Conservation (phyloP, 2,329 filamentous ascomycete species). For the Corniculantispora saksenae region DNA sequence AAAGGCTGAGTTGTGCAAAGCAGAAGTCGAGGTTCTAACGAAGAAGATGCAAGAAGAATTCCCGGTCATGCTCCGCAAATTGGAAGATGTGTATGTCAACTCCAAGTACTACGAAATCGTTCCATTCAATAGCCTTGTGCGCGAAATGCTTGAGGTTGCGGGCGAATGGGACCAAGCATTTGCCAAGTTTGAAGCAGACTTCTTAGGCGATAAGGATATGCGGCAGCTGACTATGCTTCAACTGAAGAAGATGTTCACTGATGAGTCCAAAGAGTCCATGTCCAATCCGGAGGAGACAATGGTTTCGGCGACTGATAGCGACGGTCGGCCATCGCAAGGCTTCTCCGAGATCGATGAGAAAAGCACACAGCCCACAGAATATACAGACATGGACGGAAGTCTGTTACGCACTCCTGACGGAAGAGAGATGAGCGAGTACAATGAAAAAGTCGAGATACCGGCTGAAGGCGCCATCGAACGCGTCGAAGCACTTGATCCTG, state of each 20-base stretch:
- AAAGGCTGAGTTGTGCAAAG: slow-evolving; percentile 77
- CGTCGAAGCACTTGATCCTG: slow-evolving; percentile 53
- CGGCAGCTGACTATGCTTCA: slow-evolving; percentile 88
- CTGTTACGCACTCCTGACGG: slow-evolving; percentile 31
- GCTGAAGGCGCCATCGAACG: slow-evolving; percentile 44
- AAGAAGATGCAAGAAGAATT: slow-evolving; percentile 86
- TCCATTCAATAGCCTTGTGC: slow-evolving; percentile 83
- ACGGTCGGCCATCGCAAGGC: slow-evolving; percentile 48
- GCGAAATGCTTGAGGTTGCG: slow-evolving; percentile 89
- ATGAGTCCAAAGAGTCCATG: slow-evolving; percentile 79
- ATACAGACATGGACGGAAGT: slow-evolving; percentile 30
- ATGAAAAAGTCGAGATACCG: slow-evolving; percentile 31
- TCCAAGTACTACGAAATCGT: slow-evolving; percentile 97
- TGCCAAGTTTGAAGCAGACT: slow-evolving; percentile 86
- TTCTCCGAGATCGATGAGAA: slow-evolving; percentile 51
- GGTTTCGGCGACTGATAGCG: slow-evolving; percentile 51
- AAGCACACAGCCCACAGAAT: slow-evolving; percentile 44
- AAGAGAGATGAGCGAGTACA: slow-evolving; percentile 27
- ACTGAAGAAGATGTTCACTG: slow-evolving; percentile 90
- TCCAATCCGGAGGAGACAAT: slow-evolving; percentile 65
- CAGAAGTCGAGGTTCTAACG: slow-evolving; percentile 75
- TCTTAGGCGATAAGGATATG: slow-evolving; percentile 96
- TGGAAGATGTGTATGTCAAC: slow-evolving; percentile 88
- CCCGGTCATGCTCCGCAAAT: slow-evolving; percentile 66
- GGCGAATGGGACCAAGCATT: slow-evolving; percentile 93